Evolutionary conservation across 768 basidiomycete genomes (phyloP), one percentile per base, ranked within the genome.

Genomic region (Kwoniella europaea): DNA sequence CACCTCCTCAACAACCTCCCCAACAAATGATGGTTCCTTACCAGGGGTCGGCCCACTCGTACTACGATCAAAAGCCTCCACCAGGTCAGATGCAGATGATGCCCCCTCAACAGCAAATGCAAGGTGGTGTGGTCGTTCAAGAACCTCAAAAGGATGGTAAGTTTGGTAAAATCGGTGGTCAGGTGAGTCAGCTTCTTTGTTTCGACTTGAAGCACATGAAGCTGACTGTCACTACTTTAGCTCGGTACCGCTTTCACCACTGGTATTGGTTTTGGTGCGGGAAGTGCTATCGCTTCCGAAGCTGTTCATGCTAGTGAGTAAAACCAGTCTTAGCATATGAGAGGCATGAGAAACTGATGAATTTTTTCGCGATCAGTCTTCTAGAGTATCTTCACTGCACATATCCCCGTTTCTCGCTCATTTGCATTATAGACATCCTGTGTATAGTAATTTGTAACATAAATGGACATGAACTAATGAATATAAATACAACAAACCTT

Each of bases 81-180:
- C 61, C 59, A 10, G 65, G 62, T 27, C 63, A 71, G 12, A 69
- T 58, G 50, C 67, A 63, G 52, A 69, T 74, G 71, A 58, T 64
- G 66, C 53, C 64, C 13, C 65, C 71, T 20, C 74, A 75, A 27
- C 62, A 73, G 46, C 69, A 63, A 20, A n/a, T 44, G n/a, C 71
- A 68, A 24, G 43, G 46, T 7, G 53, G 56, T 3, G 67, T 72
- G 6, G 61, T 72, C 2, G 71, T 72, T 1, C 71, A 72, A 57
- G 67, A 73, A 50, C 53, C 43, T 18, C 35, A 60, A 16, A 54
- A 68, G 10, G 71, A 76, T 64, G 57, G 63, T 35, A 79, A 71
- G 59, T 79, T 77, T 64, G 79, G 79, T 4, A 77, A 77, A 53
- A 60, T 81, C 13, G 79, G 79, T n/a, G 42, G 29, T 15, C 67